Conservation (phyloP, 2,329 filamentous ascomycete species). For the Tolypocladium ovalisporum region DNA sequence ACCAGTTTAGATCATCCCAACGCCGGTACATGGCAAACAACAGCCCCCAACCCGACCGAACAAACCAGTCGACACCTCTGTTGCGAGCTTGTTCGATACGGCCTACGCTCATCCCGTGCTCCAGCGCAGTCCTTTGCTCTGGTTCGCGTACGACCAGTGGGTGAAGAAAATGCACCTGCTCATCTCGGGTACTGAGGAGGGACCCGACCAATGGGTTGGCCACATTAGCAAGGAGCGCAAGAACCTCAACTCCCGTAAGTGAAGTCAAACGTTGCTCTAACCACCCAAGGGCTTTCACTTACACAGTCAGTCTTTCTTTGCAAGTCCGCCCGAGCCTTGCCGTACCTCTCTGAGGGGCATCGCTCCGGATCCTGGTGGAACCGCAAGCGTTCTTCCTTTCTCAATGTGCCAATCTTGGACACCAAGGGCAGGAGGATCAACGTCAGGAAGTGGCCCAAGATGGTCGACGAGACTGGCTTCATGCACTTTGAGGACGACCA, state of each 20-base stretch:
- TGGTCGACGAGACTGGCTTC: constrained; percentile 23
- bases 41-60: constrained; percentile 14
- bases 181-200: constrained; percentile 32
- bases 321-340: constrained; percentile 30
- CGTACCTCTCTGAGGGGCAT: constrained; percentile 28
- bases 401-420: constrained; percentile 27
- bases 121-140: constrained; percentile 28
- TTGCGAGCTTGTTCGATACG: constrained; percentile 39
- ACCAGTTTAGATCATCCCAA: constrained; percentile 13
- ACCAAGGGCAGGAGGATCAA: constrained; percentile 29
- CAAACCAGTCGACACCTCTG: constrained; percentile 34
- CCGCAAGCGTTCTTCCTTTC: constrained; percentile 22
- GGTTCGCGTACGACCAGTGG: constrained; percentile 35
- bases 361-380: constrained; percentile 21
- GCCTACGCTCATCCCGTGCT: constrained; percentile 37
- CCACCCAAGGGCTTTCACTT: not conserved
- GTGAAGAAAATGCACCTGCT: constrained; percentile 30
- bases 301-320: constrained; percentile 26
- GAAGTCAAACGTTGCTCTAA: not conserved
- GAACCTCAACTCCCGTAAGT: constrained; percentile 21
- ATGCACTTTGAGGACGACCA: constrained; percentile 23
- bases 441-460: constrained; percentile 30
- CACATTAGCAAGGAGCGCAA: constrained; percentile 26
- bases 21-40: constrained; percentile 5
- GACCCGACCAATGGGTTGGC: constrained; percentile 37